Evolutionary conservation across 2,329 filamentous ascomycete species (phyloP).

Genomic region (Fusarium sp.): DNA sequence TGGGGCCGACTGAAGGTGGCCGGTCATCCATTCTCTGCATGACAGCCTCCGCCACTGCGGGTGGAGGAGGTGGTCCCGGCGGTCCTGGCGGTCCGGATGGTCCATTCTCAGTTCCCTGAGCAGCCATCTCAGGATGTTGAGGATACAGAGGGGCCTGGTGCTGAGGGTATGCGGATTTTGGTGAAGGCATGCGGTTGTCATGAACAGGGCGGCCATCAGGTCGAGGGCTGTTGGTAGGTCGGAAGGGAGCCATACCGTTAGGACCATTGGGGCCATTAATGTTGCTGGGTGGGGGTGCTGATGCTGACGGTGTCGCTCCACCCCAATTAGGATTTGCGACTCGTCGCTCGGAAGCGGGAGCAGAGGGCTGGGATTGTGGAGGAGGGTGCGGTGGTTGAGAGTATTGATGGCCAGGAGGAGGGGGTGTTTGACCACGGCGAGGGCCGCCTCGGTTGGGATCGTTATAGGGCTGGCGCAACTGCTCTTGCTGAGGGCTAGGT

Average conservation of each 20-base stretch:
- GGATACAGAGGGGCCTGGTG: conserved; percentile 73
- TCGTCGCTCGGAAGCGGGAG: conserved; percentile 60
- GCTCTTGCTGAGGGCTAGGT: conserved; percentile 78
- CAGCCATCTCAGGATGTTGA: conserved; percentile 72
- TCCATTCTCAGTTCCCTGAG: conserved; percentile 65
- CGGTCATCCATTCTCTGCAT: conserved; percentile 71
- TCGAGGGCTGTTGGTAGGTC: conserved; percentile 77
- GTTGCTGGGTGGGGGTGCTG: conserved; percentile 50
- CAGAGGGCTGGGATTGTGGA: conserved; percentile 57
- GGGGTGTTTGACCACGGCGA: conserved; percentile 58
- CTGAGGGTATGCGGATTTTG: conserved; percentile 84
- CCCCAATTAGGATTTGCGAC: conserved; percentile 68
- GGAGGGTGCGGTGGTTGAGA: conserved; percentile 60
- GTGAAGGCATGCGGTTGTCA: conserved; percentile 90
- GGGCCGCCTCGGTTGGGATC: conserved; percentile 46
- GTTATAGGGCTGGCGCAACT: conserved; percentile 69
- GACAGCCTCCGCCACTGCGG: conserved; percentile 70
- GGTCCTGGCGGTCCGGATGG: conserved; percentile 31
- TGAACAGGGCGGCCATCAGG: conserved; percentile 83
- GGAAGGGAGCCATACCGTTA: conserved; percentile 74
- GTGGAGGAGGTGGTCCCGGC: conserved; percentile 57
- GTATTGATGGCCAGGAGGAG: conserved; percentile 57
- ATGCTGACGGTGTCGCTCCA: conserved; percentile 60
- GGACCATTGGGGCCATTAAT: conserved; percentile 51
- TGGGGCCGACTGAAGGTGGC: conserved; percentile 81